These are phyloP conservation scores for Paramecium sonneborni DNA, from an alignment of 73 alveolate genomes.

Conservation along the genomic window DNA sequence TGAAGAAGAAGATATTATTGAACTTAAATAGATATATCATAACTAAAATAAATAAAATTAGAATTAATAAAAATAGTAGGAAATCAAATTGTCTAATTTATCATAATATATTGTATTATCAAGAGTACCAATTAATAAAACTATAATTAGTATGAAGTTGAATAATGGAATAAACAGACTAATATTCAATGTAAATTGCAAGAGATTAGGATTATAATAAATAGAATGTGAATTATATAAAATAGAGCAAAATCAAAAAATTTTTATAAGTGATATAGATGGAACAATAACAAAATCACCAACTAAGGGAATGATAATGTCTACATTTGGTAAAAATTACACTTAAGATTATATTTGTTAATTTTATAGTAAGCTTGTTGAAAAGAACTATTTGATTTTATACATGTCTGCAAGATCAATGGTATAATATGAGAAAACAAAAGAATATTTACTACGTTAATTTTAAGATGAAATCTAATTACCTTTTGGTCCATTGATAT, in stretches of 20 bases:
- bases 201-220: neutral
- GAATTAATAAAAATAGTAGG: neutral
- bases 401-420: slow-evolving; percentile 32
- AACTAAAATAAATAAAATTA: neutral
- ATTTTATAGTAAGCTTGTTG: neutral
- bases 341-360: neutral
- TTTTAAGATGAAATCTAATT: neutral
- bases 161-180: neutral
- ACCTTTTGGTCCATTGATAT: slow-evolving; percentile 12
- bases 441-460: neutral
- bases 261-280: slow-evolving; percentile 45
- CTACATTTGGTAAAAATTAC: neutral
- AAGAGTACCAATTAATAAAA: neutral
- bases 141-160: neutral
- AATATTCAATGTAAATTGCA: neutral
- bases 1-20: neutral
- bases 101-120: neutral
- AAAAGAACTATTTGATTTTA: neutral
- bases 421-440: neutral
- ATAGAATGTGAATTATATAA: neutral
- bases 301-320: neutral
- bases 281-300: slow-evolving; percentile 42
- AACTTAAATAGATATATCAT: neutral
- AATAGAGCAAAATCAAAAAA: neutral
- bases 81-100: neutral